phyloP scores from a whole-genome alignment of 352 stramenopile species.

The Halophytophthora batemanensis region DNA sequence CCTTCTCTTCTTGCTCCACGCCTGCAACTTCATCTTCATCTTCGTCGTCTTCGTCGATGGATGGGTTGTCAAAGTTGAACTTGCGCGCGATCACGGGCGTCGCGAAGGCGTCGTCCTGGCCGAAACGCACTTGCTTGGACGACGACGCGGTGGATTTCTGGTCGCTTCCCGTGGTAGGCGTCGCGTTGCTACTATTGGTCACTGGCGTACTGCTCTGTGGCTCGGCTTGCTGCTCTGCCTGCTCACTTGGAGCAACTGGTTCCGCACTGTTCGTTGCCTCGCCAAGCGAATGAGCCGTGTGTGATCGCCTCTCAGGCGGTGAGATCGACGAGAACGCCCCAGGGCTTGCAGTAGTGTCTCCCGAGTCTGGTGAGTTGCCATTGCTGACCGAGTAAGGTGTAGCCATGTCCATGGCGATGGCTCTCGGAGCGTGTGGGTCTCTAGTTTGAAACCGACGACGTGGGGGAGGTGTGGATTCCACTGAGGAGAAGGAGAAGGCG shows the following conservation, averaged over 20 bases:
- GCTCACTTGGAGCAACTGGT: background rate
- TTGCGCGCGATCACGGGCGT: slow-evolving; percentile 55
- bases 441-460: slow-evolving; percentile 7
- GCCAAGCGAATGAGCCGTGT: slow-evolving; percentile 1
- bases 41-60: slow-evolving; percentile 44
- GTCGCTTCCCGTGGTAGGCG: slow-evolving; percentile 49
- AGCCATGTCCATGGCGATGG: slow-evolving; percentile 29
- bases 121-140: slow-evolving; percentile 58
- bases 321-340: slow-evolving; percentile 4
- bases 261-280: slow-evolving; percentile 2
- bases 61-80: slow-evolving; percentile 58
- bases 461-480: slow-evolving; percentile 16
- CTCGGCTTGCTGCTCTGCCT: background rate
- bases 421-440: slow-evolving; percentile 19
- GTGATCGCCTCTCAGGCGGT: background rate
- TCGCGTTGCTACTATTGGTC: slow-evolving; percentile 24
- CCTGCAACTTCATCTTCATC: slow-evolving; percentile 9
- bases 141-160: slow-evolving; percentile 34
- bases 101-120: slow-evolving; percentile 35
- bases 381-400: slow-evolving; percentile 19
- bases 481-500: slow-evolving; percentile 24
- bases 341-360: background rate
- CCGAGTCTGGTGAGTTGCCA: slow-evolving; percentile 5
- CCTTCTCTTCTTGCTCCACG: slow-evolving; percentile 1
- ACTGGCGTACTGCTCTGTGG: slow-evolving; percentile 18